Evolutionary conservation across 2,329 filamentous ascomycete species (phyloP).

Genomic region (Lithohypha guttulata): DNA sequence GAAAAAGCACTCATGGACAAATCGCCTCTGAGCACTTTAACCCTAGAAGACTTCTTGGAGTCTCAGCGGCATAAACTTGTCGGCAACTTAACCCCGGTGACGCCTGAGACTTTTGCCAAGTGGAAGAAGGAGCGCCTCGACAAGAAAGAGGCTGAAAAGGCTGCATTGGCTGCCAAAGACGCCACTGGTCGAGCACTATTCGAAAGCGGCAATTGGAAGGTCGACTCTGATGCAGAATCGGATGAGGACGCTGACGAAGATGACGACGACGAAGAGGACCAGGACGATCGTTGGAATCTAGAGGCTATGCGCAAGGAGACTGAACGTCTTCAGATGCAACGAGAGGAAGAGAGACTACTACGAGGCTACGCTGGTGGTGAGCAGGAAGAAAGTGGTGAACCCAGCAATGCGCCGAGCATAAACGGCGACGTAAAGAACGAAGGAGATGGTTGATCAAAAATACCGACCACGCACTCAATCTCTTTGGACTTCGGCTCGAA

Average conservation of each 20-base stretch:
- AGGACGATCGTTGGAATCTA: constrained; percentile 57
- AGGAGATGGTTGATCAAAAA: constrained; percentile 8
- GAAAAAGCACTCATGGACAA: constrained; percentile 97
- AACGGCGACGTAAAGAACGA: constrained; percentile 6
- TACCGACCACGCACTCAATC: too few relatives aligned
- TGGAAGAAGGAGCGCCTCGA: constrained; percentile 93
- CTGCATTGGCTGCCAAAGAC: constrained; percentile 84
- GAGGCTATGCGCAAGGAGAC: constrained; percentile 77
- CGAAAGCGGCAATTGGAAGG: constrained; percentile 87
- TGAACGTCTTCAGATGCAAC: constrained; percentile 59
- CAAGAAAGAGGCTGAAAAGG: constrained; percentile 92
- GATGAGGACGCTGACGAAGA: constrained; percentile 42
- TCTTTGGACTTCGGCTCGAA: too few relatives aligned
- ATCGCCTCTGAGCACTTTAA: constrained; percentile 84
- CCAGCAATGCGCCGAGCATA: constrained; percentile 4
- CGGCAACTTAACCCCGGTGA: constrained; percentile 85
- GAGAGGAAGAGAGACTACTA: constrained; percentile 62
- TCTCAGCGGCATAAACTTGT: constrained; percentile 92
- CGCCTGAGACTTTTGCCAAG: constrained; percentile 80
- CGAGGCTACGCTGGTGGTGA: not conserved
- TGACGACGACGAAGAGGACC: constrained; percentile 39
- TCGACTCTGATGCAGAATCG: constrained; percentile 52
- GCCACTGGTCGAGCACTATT: constrained; percentile 91
- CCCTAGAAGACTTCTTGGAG: constrained; percentile 93
- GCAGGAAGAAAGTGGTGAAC: not conserved